These are phyloP conservation scores for Fraxinus quadrangulata DNA, from an alignment of 257 asterid species.

Conservation along the genomic window DNA sequence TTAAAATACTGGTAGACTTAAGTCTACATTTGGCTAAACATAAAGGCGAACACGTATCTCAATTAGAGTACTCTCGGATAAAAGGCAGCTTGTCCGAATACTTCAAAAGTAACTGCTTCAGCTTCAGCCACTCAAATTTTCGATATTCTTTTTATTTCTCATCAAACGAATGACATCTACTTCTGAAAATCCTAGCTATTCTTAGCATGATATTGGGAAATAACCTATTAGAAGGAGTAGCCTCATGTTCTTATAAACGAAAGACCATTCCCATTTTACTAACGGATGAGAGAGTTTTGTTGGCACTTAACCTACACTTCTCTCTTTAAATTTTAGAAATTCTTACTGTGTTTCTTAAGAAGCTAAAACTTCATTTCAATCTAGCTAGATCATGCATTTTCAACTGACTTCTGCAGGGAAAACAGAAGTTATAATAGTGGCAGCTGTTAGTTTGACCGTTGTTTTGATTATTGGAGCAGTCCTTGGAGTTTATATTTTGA, in stretches of 20 bases:
- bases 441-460: constrained; percentile 53
- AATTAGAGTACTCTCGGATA: too few relatives aligned
- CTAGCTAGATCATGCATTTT: constrained; percentile 7
- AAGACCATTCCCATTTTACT: not conserved
- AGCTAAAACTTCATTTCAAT: not conserved
- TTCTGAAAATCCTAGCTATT: too few relatives aligned
- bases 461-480: constrained; percentile 49
- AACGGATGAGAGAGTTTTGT: not conserved
- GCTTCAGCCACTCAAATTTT: too few relatives aligned
- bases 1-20: too few relatives aligned
- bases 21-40: too few relatives aligned
- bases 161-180: too few relatives aligned
- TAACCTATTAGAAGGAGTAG: not conserved
- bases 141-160: too few relatives aligned
- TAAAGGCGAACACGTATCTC: too few relatives aligned
- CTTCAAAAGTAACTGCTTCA: too few relatives aligned
- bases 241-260: not conserved
- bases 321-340: not conserved
- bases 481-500: constrained; percentile 56
- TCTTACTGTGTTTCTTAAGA: too few relatives aligned
- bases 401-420: constrained; percentile 45
- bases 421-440: constrained; percentile 43
- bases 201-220: too few relatives aligned
- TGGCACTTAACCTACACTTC: not conserved
- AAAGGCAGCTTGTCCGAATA: too few relatives aligned